These are phyloP conservation scores for Starmerella lactis-condensi DNA, from an alignment of 805 yeast genomes.

Conservation along the genomic window DNA sequence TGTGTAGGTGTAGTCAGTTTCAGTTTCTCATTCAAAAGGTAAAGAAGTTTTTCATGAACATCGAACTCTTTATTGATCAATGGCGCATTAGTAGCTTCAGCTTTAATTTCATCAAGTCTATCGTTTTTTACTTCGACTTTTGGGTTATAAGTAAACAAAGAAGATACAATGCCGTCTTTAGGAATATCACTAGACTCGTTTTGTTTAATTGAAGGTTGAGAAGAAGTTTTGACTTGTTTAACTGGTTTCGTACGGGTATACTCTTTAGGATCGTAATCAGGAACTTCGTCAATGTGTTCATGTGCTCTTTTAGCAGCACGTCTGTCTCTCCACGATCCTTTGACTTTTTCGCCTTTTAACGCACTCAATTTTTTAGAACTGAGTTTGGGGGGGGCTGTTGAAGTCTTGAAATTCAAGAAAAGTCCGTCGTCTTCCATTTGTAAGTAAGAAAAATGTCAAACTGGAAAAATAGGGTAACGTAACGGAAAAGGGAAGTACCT, in stretches of 20 bases:
- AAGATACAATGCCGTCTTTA: slow-evolving; percentile 43
- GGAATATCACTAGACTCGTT: no score
- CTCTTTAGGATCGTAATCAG: not conserved
- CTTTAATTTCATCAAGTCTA: slow-evolving; percentile 1
- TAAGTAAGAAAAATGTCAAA: not conserved
- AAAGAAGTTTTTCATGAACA: slow-evolving; percentile 5
- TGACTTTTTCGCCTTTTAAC: slow-evolving; percentile 14
- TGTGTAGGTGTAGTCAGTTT: slow-evolving; percentile 43
- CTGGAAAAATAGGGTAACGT: not conserved
- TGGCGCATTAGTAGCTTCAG: slow-evolving; percentile 74
- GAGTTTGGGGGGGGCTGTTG: slow-evolving; percentile 18
- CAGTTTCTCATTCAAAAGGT: slow-evolving; percentile 7
- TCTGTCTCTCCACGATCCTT: slow-evolving; percentile 25
- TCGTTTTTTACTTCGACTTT: slow-evolving; percentile 23
- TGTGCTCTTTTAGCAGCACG: slow-evolving; percentile 6
- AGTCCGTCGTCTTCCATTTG: slow-evolving; percentile 37
- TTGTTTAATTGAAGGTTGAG: no score
- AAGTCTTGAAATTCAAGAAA: slow-evolving; percentile 51
- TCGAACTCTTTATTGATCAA: slow-evolving; percentile 35
- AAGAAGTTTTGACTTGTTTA: not conserved
- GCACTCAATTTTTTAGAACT: slow-evolving; percentile 11
- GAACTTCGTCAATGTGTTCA: not conserved
- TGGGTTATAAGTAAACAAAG: slow-evolving; percentile 59
- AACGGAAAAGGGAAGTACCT: not conserved
- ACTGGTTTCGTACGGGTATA: not conserved